A percentile compares a stretch with the other conserved stretches of the same genome.
These are phyloP conservation scores for Salvia splendens DNA, from an alignment of 257 asterid genomes.

Conservation along the genomic window DNA sequence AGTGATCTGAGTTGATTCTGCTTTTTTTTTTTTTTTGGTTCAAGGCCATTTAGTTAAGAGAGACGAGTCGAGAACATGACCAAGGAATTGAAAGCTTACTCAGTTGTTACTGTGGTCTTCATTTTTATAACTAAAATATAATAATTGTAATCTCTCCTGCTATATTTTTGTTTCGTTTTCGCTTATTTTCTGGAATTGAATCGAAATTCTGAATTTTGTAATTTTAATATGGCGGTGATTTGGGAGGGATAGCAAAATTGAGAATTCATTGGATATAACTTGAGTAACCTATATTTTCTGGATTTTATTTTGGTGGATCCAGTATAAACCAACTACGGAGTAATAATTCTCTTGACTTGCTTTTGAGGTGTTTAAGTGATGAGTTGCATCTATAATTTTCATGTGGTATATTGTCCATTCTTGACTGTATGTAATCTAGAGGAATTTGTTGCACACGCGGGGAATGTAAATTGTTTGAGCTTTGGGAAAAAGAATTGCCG, in stretches of 20 bases:
- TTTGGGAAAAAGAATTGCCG: constrained; percentile 89
- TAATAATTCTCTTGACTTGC: constrained; percentile 11
- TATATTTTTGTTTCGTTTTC: background rate
- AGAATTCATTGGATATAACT: background rate
- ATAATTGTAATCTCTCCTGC: background rate
- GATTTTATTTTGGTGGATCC: constrained; percentile 1
- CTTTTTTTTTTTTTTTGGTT: constrained; percentile 16
- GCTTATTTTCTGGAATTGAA: constrained; percentile 16
- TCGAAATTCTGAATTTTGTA: background rate
- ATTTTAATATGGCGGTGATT: constrained; percentile 16
- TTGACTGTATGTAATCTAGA: constrained; percentile 68
- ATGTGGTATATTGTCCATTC: constrained; percentile 41
- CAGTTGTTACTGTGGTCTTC: constrained; percentile 10
- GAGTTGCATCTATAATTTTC: constrained; percentile 13
- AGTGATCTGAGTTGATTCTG: constrained; percentile 35
- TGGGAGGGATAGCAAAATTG: background rate
- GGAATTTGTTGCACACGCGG: constrained; percentile 99
- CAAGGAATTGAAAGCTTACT: background rate
- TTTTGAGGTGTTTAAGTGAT: constrained; percentile 9
- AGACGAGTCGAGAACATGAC: constrained; percentile 13
- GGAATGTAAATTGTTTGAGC: constrained; percentile 91
- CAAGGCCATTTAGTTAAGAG: background rate
- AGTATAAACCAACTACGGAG: background rate
- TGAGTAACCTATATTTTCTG: constrained; percentile 11
- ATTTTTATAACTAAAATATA: constrained; percentile 14